phyloP scores from a whole-genome alignment of 148 eudicot species.

The Cornus kousa region DNA sequence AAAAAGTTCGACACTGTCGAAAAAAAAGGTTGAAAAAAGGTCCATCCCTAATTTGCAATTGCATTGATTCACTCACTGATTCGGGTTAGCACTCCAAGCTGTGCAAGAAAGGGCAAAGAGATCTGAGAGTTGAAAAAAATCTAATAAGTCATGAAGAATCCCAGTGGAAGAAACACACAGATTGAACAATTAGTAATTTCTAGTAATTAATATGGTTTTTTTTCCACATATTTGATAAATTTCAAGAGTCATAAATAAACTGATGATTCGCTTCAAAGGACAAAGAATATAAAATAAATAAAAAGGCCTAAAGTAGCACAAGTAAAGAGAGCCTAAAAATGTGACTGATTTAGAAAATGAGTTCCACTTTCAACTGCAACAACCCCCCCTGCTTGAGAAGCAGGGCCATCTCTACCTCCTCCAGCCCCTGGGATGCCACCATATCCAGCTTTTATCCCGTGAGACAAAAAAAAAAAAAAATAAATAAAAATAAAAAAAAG shows the following conservation, averaged over 20 bases:
- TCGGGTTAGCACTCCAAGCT: too few species aligned
- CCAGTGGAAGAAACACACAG: neutral
- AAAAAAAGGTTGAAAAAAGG: too few species aligned
- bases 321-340: neutral
- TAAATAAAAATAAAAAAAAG: too few species aligned
- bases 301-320: neutral
- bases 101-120: too few species aligned
- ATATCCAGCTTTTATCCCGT: slow-evolving; percentile 91
- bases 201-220: too few species aligned
- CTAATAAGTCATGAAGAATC: neutral
- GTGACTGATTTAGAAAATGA: neutral
- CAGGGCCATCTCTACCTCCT: slow-evolving; percentile 68
- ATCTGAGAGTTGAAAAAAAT: too few species aligned
- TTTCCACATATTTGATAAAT: neutral
- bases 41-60: too few species aligned
- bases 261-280: neutral
- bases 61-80: too few species aligned
- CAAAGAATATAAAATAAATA: neutral
- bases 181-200: too few species aligned
- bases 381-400: slow-evolving; percentile 74
- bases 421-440: slow-evolving; percentile 79
- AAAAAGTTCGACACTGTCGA: too few species aligned
- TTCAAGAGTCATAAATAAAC: neutral
- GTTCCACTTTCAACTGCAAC: slow-evolving; percentile 50
- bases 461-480: slow-evolving; percentile 42